Percentiles rank a stretch among this genome's conserved stretches.
Conservation (phyloP, 768 basidiomycete genomes). For the Suillus tomentosus region DNA sequence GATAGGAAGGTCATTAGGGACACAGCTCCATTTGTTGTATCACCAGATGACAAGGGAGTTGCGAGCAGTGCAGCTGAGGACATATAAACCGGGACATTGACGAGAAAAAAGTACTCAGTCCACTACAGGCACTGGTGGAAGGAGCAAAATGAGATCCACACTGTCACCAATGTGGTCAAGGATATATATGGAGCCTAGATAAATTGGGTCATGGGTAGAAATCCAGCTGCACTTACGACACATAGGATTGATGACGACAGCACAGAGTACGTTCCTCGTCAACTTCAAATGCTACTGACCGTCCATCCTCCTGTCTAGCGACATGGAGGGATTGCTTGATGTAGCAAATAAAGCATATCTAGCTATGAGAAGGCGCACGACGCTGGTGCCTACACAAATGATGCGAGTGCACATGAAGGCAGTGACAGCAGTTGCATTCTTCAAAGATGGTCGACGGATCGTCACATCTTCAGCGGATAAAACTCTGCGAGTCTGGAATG, state of each 20-base stretch:
- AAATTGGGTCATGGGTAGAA: background rate
- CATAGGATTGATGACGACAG: background rate
- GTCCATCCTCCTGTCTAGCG: background rate
- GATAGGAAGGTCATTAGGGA: no score
- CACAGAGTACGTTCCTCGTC: background rate
- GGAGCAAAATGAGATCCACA: background rate
- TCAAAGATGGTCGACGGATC: constrained; percentile 27
- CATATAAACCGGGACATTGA: no score
- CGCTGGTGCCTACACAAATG: background rate
- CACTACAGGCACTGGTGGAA: no score
- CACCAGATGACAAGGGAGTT: no score
- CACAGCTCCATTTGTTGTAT: no score
- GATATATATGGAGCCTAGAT: background rate
- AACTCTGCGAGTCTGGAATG: constrained; percentile 30
- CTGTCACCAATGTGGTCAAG: background rate
- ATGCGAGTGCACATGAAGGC: background rate
- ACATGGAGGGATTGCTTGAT: background rate
- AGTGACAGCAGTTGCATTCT: constrained; percentile 26
- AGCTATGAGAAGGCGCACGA: background rate
- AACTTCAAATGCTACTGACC: background rate
- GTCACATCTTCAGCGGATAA: constrained; percentile 28
- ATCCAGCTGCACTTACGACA: background rate
- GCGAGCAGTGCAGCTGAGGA: no score
- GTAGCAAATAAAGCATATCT: background rate
- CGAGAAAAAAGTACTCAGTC: no score